phyloP scores from a whole-genome alignment of 306 rosid genomes.

The Casuarina equisetifolia region DNA sequence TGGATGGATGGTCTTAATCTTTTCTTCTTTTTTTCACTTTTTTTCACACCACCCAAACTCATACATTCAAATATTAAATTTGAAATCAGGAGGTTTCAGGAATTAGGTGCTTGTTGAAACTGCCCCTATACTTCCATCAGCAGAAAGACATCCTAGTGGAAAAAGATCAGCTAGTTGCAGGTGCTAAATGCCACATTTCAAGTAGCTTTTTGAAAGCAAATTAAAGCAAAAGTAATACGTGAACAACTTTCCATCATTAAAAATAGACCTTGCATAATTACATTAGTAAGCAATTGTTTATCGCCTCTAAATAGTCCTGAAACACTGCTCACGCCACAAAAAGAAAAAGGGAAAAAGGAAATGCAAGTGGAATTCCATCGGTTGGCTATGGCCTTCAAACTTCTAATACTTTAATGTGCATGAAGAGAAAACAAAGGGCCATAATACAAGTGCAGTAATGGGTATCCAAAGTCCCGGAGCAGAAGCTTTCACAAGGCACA shows the following conservation, averaged over 20 bases:
- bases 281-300: not conserved
- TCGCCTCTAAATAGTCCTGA: not conserved
- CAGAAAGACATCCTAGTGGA: not conserved
- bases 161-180: not conserved
- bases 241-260: not conserved
- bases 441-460: slow-evolving; percentile 38
- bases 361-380: slow-evolving; percentile 20
- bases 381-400: slow-evolving; percentile 23
- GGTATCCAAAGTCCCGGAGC: slow-evolving; percentile 59
- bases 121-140: no score
- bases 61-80: no score
- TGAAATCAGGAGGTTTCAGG: no score
- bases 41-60: no score
- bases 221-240: not conserved
- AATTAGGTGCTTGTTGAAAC: no score
- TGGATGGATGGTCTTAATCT: not conserved
- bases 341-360: slow-evolving; percentile 1
- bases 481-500: slow-evolving; percentile 27
- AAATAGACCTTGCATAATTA: not conserved
- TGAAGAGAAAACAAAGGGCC: slow-evolving; percentile 36
- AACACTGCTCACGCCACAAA: slow-evolving; percentile 3
- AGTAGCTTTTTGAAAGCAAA: not conserved
- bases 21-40: no score
- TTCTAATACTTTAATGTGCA: slow-evolving; percentile 37
- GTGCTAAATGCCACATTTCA: not conserved